phyloP scores from a whole-genome alignment of 176 grass and related monocot species.

The Juncus inflexus region DNA sequence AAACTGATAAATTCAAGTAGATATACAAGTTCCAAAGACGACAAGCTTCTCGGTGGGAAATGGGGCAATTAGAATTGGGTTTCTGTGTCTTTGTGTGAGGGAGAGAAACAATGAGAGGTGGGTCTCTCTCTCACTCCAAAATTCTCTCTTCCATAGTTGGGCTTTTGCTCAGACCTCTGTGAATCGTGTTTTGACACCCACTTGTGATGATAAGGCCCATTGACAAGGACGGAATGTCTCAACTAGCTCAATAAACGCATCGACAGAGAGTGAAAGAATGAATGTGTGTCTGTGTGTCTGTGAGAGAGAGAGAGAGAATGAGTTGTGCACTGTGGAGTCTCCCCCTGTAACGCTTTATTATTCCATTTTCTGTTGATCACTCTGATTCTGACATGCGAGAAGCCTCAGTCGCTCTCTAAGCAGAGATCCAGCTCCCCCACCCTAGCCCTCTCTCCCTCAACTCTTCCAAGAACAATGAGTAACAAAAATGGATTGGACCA shows the following conservation, averaged over 20 bases:
- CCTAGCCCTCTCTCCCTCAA: no score
- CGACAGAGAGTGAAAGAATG: no score
- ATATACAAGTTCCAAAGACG: background rate
- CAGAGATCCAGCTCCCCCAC: no score
- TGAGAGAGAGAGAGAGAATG: no score
- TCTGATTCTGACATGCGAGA: no score
- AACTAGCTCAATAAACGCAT: no score
- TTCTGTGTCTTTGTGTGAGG: background rate
- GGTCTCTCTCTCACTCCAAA: background rate
- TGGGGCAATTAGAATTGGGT: conserved; percentile 14
- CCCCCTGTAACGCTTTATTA: no score
- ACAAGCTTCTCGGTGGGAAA: background rate
- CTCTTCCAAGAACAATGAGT: background rate
- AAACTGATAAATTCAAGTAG: background rate
- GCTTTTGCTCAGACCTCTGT: background rate
- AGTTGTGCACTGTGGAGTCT: no score
- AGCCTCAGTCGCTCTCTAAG: no score
- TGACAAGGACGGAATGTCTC: no score
- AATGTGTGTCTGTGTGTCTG: no score
- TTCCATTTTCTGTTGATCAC: no score
- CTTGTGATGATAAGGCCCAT: background rate
- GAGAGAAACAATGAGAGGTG: background rate
- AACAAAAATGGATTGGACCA: background rate
- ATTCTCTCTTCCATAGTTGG: background rate
- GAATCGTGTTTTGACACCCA: conserved; percentile 10